These are phyloP conservation scores for Cyclospora cayetanensis DNA, from an alignment of 169 alveolate genomes.

Conservation along the genomic window DNA sequence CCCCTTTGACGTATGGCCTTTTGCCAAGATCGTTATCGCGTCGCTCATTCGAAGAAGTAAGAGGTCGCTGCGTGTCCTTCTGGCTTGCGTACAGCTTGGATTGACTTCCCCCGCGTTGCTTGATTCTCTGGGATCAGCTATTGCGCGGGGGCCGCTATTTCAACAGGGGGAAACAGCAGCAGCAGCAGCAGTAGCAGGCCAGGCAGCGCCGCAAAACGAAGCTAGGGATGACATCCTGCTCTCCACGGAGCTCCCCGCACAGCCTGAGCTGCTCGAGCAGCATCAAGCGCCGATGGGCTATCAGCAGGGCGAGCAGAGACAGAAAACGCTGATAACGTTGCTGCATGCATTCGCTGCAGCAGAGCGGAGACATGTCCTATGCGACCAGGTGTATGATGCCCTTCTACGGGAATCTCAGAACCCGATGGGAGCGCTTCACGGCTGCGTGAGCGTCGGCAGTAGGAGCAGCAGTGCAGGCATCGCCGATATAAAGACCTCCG, in stretches of 20 bases:
- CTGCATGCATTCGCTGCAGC: conserved; percentile 49
- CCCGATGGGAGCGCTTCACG: background rate
- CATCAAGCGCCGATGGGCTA: background rate
- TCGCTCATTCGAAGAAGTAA: too few relatives aligned
- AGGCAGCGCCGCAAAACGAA: background rate
- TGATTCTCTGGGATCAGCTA: background rate
- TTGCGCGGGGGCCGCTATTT: background rate
- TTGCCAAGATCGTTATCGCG: too few relatives aligned
- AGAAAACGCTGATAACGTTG: conserved; percentile 4
- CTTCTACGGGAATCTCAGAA: background rate
- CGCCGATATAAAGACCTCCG: background rate
- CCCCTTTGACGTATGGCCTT: too few relatives aligned
- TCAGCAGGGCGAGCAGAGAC: too few relatives aligned
- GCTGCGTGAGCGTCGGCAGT: conserved; percentile 10
- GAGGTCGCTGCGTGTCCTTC: background rate
- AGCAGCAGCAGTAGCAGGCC: conserved; percentile 32
- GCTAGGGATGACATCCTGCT: background rate
- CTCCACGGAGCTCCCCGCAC: too few relatives aligned
- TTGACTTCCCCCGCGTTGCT: background rate
- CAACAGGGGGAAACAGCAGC: conserved; percentile 32
- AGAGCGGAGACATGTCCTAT: background rate
- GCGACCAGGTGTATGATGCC: background rate
- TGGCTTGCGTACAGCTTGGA: background rate
- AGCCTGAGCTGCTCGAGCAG: background rate
- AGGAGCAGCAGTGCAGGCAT: background rate